Conservation (phyloP, 768 basidiomycete genomes). For the Lentinula detonsa region DNA sequence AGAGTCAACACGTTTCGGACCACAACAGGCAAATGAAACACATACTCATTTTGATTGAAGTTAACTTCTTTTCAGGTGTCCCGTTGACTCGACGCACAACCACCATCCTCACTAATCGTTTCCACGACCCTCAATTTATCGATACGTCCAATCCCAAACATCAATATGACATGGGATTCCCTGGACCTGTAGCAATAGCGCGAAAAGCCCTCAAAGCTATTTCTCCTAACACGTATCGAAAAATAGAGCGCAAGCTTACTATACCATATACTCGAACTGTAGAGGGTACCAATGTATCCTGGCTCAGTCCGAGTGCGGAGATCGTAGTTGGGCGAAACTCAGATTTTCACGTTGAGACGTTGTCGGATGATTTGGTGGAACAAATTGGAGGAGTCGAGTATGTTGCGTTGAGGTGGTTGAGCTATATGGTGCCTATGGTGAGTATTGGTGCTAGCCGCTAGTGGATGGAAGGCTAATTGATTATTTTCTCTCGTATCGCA, state of each 20-base stretch:
- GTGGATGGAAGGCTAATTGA: neutral
- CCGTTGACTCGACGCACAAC: slow-evolving; percentile 24
- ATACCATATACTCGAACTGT: slow-evolving; percentile 41
- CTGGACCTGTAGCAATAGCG: slow-evolving; percentile 35
- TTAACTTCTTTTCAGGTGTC: slow-evolving; percentile 8
- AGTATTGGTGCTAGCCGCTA: slow-evolving; percentile 9
- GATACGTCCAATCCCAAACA: slow-evolving; percentile 11
- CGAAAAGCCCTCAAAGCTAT: slow-evolving; percentile 27
- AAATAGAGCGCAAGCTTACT: slow-evolving; percentile 44
- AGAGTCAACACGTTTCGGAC: neutral
- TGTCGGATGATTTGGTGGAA: slow-evolving; percentile 66
- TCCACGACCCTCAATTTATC: slow-evolving; percentile 4
- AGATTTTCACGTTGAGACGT: slow-evolving; percentile 41
- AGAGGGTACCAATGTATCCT: slow-evolving; percentile 24
- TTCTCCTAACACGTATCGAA: slow-evolving; percentile 38
- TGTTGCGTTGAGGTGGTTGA: slow-evolving; percentile 48
- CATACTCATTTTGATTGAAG: neutral
- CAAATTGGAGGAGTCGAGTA: slow-evolving; percentile 76
- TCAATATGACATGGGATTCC: slow-evolving; percentile 41
- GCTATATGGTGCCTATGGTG: slow-evolving; percentile 42
- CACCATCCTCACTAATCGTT: slow-evolving; percentile 20
- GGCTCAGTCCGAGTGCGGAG: slow-evolving; percentile 27
- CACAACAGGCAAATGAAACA: neutral
- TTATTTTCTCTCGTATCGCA: slow-evolving; percentile 27
- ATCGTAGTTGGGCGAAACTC: slow-evolving; percentile 57